A percentile compares a stretch with the other conserved stretches of the same genome.
Evolutionary conservation across 306 rosid species (phyloP).

Genomic region (Styphnolobium japonicum): DNA sequence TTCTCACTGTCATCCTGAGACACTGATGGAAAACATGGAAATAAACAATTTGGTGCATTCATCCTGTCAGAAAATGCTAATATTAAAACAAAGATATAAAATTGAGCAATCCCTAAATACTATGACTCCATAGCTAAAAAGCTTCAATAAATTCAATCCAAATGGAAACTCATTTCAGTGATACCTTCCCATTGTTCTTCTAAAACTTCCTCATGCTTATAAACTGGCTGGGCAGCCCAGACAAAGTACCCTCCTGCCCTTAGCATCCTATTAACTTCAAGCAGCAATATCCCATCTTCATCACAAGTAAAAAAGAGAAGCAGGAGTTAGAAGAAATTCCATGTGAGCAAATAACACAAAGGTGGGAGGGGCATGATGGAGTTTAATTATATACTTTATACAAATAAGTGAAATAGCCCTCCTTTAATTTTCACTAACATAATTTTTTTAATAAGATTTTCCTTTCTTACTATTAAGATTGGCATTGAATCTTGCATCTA

Average conservation of each 20-base stretch:
- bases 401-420: background rate
- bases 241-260: conserved; percentile 96
- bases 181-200: conserved; percentile 98
- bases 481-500: conserved; percentile 8
- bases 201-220: conserved; percentile 84
- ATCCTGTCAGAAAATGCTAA: background rate
- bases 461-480: conserved; percentile 6
- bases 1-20: background rate
- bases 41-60: background rate
- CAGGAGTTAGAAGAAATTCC: conserved; percentile 24
- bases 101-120: background rate
- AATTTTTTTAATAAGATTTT: background rate
- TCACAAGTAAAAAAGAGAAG: conserved; percentile 26
- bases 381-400: background rate
- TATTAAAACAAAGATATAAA: background rate
- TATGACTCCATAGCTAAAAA: background rate
- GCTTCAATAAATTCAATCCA: background rate
- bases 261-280: conserved; percentile 92
- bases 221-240: conserved; percentile 99
- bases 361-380: background rate
- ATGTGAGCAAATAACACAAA: conserved; percentile 1
- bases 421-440: background rate
- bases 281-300: conserved; percentile 92
- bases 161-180: background rate
- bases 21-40: background rate